These are phyloP conservation scores for Cylindrotheca fusiformis DNA, from an alignment of 108 stramenopile species.

Conservation along the genomic window DNA sequence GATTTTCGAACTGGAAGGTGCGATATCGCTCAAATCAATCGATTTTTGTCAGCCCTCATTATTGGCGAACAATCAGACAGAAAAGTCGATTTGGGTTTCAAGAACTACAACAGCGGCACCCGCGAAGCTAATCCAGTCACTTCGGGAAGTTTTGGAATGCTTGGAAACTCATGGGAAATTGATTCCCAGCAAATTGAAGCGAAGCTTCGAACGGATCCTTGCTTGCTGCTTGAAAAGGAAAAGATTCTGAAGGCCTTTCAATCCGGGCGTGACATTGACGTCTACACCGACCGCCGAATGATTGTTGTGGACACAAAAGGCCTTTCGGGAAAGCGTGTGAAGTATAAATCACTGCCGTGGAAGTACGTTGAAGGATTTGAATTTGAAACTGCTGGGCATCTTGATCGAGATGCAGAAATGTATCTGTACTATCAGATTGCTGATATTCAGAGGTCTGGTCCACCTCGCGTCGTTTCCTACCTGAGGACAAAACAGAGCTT, in stretches of 20 bases:
- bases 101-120: constrained; percentile 7
- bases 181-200: constrained; percentile 41
- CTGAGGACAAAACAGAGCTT: constrained; percentile 21
- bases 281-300: constrained; percentile 54
- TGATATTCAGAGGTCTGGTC: constrained; percentile 2
- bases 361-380: constrained; percentile 47
- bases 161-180: constrained; percentile 42
- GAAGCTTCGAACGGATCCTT: constrained; percentile 43
- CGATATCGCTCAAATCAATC: constrained; percentile 53
- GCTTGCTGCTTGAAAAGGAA: constrained; percentile 56
- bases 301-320: constrained; percentile 62
- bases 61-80: constrained; percentile 31
- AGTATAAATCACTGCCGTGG: constrained; percentile 58
- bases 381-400: constrained; percentile 56
- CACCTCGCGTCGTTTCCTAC: constrained; percentile 8
- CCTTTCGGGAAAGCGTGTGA: constrained; percentile 53
- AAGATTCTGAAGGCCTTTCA: constrained; percentile 47
- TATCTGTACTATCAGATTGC: constrained; percentile 9
- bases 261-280: constrained; percentile 49
- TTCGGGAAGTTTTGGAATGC: constrained; percentile 19
- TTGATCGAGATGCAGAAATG: constrained; percentile 36
- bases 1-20: constrained; percentile 55
- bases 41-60: constrained; percentile 50
- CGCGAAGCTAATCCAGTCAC: constrained; percentile 8
- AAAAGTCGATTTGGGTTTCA: constrained; percentile 8